A percentile compares a stretch with the other conserved stretches of the same genome.
Evolutionary conservation across 495 filamentous ascomycete genomes (phyloP).

Genomic region (Neurospora sp.): DNA sequence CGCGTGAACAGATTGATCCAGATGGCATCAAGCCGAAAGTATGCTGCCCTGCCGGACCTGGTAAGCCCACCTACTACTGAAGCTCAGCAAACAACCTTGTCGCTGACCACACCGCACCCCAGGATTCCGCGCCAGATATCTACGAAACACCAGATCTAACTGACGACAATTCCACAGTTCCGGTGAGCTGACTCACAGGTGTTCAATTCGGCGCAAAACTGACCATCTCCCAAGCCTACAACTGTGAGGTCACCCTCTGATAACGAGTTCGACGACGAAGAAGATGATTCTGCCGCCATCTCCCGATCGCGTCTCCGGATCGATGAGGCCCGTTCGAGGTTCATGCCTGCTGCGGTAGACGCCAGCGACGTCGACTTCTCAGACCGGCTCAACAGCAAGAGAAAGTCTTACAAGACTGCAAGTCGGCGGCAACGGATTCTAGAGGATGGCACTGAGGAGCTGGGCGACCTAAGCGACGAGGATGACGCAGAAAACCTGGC

Average conservation of each 20-base stretch:
- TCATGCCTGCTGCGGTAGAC: slow-evolving; percentile 63
- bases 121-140: slow-evolving; percentile 87
- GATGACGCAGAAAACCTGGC: slow-evolving; percentile 59
- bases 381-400: slow-evolving; percentile 64
- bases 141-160: slow-evolving; percentile 91
- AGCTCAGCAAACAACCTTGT: slow-evolving; percentile 7
- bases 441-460: slow-evolving; percentile 49
- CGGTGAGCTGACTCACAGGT: slow-evolving; percentile 36
- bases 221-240: slow-evolving; percentile 40
- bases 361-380: slow-evolving; percentile 72
- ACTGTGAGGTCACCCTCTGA: slow-evolving; percentile 55
- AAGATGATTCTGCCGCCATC: slow-evolving; percentile 54
- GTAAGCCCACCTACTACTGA: slow-evolving; percentile 33
- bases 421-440: slow-evolving; percentile 50
- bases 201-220: slow-evolving; percentile 3
- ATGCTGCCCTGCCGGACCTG: slow-evolving; percentile 74
- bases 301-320: slow-evolving; percentile 63
- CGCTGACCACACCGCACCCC: slow-evolving; percentile 4
- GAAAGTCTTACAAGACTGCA: slow-evolving; percentile 70
- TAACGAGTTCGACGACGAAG: slow-evolving; percentile 52
- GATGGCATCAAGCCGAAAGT: slow-evolving; percentile 54
- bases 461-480: slow-evolving; percentile 52
- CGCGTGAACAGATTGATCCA: too few species aligned
- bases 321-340: slow-evolving; percentile 67
- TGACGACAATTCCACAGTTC: slow-evolving; percentile 77